A percentile compares a stretch with the other conserved stretches of the same genome.
Conservation (phyloP, 2,329 filamentous ascomycete species). For the Claviceps citrina region DNA sequence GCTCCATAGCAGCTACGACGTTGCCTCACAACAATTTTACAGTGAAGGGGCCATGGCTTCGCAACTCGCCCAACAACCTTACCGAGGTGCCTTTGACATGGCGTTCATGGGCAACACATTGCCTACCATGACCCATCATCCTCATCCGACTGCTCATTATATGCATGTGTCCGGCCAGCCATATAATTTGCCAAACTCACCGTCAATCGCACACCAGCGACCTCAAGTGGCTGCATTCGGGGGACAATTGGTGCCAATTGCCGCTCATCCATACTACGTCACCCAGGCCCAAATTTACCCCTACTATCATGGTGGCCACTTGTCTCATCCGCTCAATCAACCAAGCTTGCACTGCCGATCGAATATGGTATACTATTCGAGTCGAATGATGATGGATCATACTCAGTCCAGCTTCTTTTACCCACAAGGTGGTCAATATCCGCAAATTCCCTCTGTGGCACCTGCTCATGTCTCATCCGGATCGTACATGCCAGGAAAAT, state of each 20-base stretch:
- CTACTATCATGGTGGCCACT: slow-evolving; percentile 27
- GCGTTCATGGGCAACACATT: slow-evolving; percentile 27
- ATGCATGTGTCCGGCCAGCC: slow-evolving; percentile 18
- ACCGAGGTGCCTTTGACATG: slow-evolving; percentile 31
- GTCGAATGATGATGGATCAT: slow-evolving; percentile 27
- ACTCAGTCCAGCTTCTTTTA: slow-evolving; percentile 32
- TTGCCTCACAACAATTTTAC: not conserved
- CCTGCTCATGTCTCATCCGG: slow-evolving; percentile 19
- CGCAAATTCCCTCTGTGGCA: slow-evolving; percentile 16
- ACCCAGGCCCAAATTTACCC: slow-evolving; percentile 29
- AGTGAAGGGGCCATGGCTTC: slow-evolving; percentile 28
- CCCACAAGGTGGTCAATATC: slow-evolving; percentile 22
- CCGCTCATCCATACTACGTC: slow-evolving; percentile 31
- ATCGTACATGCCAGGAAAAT: slow-evolving; percentile 19
- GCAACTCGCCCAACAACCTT: slow-evolving; percentile 10
- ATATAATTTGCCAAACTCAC: slow-evolving; percentile 20
- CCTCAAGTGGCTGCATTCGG: slow-evolving; percentile 27
- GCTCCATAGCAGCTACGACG: not conserved
- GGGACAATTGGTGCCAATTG: slow-evolving; percentile 23
- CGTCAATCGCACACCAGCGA: slow-evolving; percentile 24
- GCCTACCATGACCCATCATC: slow-evolving; percentile 25
- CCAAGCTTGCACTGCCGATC: slow-evolving; percentile 21
- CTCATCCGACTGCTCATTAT: slow-evolving; percentile 17
- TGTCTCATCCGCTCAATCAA: slow-evolving; percentile 23
- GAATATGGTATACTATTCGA: slow-evolving; percentile 29